Evolutionary conservation across 768 basidiomycete species (phyloP).

Genomic region (Termitomyces sp.): DNA sequence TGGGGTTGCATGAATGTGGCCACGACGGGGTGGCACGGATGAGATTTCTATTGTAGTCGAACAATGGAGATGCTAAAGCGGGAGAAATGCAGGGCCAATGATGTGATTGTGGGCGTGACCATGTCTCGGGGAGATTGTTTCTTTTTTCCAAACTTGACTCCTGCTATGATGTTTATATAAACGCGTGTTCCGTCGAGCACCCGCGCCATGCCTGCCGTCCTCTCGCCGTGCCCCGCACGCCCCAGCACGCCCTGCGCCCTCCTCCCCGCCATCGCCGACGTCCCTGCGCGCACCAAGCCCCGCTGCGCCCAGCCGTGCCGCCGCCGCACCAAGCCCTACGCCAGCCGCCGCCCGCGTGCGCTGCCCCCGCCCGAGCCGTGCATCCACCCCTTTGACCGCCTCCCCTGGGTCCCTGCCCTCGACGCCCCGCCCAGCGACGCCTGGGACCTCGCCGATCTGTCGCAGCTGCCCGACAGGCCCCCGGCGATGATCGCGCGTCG

Average conservation of each 20-base stretch:
- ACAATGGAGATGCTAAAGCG: neutral
- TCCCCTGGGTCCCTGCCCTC: slow-evolving; percentile 64
- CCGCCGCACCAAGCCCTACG: slow-evolving; percentile 26
- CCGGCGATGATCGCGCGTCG: slow-evolving; percentile 54
- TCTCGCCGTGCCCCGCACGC: slow-evolving; percentile 20
- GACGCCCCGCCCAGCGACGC: slow-evolving; percentile 39
- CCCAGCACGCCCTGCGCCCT: neutral
- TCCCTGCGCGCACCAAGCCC: neutral
- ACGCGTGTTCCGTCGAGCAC: neutral
- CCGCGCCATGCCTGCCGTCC: slow-evolving; percentile 13
- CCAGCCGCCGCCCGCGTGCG: neutral
- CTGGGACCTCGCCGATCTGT: slow-evolving; percentile 63
- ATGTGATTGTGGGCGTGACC: neutral
- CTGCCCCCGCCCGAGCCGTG: slow-evolving; percentile 19
- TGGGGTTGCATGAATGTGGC: too few species aligned
- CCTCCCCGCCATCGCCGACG: neutral
- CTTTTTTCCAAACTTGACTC: neutral
- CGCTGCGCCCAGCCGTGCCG: slow-evolving; percentile 2
- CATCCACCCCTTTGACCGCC: slow-evolving; percentile 45
- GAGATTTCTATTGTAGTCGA: neutral
- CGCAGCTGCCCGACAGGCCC: slow-evolving; percentile 41
- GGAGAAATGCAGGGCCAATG: neutral
- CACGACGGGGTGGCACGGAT: too few species aligned
- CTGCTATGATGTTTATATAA: neutral
- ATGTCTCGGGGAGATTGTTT: neutral